Base-by-base conservation (phyloP, 148 eudicot species). In the Fallopia convolvulus region DNA sequence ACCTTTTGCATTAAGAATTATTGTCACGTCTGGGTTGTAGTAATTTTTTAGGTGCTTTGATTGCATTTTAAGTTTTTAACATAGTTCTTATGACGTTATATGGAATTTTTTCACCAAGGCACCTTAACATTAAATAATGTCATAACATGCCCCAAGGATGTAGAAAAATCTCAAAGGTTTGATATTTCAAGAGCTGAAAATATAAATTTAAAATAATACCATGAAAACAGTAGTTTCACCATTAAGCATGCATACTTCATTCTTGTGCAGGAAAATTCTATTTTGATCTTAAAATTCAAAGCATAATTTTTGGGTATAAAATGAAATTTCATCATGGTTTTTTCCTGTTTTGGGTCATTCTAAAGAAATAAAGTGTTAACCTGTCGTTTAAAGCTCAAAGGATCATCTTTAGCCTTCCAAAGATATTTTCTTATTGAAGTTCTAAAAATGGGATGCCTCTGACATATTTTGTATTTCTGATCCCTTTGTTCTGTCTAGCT, bases 401-500 rank as follows among this genome's bases (percentile, higher is more conserved):
- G 42, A 33, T 32, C 14, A 32, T 66, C 42, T 36, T 36, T 68
- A 68, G 20, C 72, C 72, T 68, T 36, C 72, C 42, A 68, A 68
- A 68, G 42, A 5, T 13, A 68, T 36, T 15, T 68, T 68, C 18
- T 68, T 13, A 36, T 66, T 20, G 4, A 32, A 32, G 41, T 17
- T 68, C 21, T 68, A 68, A 33, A 2, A 33, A 39, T 68, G 42
- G 44, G 42, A 68, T 68, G 72, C 44, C 10, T 15, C 13, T 55
- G 44, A 68, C 72, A 33, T 36, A 17, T 68, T 68, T 13, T 36
- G 44, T 68, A 68, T 5, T 33, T 68, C 44, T 68, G 46, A 68
- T 68, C 20, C 72, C 42, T 73, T 73, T 73, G 75, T 46, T 9
- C 32, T 73, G 49, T 53, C 66, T 88, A 93, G 99, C 81, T 91